Evolutionary conservation across 176 grass and related monocot genomes (phyloP).

Genomic region (Ananas comosus): DNA sequence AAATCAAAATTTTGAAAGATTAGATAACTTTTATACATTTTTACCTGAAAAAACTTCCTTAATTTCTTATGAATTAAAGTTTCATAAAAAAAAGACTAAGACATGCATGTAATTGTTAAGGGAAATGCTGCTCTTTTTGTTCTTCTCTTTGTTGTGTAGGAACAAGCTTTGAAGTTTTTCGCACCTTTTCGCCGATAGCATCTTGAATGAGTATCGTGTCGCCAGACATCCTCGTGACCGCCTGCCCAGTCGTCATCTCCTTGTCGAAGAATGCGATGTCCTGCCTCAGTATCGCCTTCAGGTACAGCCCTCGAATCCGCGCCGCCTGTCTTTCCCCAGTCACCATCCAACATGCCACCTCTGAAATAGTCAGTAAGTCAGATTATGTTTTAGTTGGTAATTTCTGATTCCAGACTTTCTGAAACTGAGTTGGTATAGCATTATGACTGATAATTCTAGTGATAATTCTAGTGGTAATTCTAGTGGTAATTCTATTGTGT

Average conservation of each 20-base stretch:
- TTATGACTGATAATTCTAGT: too few species aligned
- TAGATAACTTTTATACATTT: too few species aligned
- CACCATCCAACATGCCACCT: slow-evolving; percentile 78
- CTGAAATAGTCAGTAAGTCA: slow-evolving; percentile 19
- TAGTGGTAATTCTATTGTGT: too few species aligned
- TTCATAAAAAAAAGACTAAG: too few species aligned
- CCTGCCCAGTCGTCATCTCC: slow-evolving; percentile 52
- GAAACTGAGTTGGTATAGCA: too few species aligned
- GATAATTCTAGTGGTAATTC: too few species aligned
- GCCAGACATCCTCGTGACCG: slow-evolving; percentile 48
- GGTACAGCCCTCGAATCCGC: slow-evolving; percentile 53
- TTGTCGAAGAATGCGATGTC: slow-evolving; percentile 73
- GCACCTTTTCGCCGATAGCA: slow-evolving; percentile 72
- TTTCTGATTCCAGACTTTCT: too few species aligned
- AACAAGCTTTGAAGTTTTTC: not conserved
- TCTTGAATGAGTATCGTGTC: slow-evolving; percentile 64
- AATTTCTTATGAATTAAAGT: too few species aligned
- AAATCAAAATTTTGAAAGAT: too few species aligned
- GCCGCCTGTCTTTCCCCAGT: slow-evolving; percentile 67
- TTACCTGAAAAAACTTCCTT: too few species aligned
- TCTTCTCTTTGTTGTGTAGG: not conserved
- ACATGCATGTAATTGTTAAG: not conserved
- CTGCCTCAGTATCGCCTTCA: slow-evolving; percentile 62
- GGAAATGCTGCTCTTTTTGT: not conserved
- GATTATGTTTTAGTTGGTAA: too few species aligned